Base-by-base conservation (phyloP, 2,329 filamentous ascomycete genomes). In the Volutella citrinella region DNA sequence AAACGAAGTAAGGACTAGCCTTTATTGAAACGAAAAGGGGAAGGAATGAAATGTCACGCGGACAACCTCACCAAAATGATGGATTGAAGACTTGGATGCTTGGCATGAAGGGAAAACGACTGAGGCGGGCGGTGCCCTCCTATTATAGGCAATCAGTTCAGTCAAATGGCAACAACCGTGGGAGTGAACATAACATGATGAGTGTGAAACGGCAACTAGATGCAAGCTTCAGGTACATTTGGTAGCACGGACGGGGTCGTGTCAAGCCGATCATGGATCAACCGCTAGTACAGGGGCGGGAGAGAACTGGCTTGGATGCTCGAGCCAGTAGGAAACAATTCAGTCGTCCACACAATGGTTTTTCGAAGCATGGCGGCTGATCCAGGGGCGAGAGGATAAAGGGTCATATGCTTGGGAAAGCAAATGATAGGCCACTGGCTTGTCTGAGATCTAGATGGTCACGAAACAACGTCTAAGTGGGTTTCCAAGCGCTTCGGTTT, bases 361-460 rank as follows among this genome's bases (percentile, higher is more conserved):
- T 60, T 65, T 64, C 57, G 63, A 64, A 48, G 63, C 59, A 59
- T 55, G 46, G 52, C 54, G 55, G 60, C 57, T 57, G 50, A 48
- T 38, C 44, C 45, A 56, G 52, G 52, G 52, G 45, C 39, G 43
- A 47, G 51, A 51, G 48, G 51, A 46, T 43, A 30, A 36, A 39
- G 42, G 38, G 30, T 15, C 37, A 49, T 38, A 38, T 34, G 42
- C 40, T 32, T 41, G 36, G 37, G 24, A 31, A 28, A 16, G 30
- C 27, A 34, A 35, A 40, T 60, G 57, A 60, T 60, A 61, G 56
- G 57, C 41, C 42, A 38, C 38, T 34, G 33, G 34, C 34, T 48
- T 51, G 54, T 53, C 52, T 54, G 55, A 55, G 46, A 41, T 41
- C 38, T 27, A 45, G 43, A 32, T 44, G 36, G 42, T 53, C 50